Percentiles rank a stretch among this genome's conserved stretches.
Conservation (phyloP, 768 basidiomycete genomes). For the Tricholomella constricta region DNA sequence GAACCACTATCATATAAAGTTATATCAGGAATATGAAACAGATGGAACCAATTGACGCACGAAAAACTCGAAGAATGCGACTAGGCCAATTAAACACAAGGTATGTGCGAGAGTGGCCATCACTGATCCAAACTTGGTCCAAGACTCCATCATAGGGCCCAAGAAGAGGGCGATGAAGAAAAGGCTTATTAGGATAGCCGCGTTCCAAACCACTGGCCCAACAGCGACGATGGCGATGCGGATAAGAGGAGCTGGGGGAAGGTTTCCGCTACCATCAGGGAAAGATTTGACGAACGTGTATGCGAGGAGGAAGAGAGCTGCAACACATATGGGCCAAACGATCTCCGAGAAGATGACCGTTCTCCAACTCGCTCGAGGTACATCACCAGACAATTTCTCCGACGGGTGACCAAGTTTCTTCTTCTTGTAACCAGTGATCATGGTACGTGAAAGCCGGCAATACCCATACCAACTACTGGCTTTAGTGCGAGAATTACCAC, state of each 20-base stretch:
- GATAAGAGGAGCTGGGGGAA: slow-evolving; percentile 81
- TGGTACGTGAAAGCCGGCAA: slow-evolving; percentile 93
- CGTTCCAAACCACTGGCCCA: slow-evolving; percentile 96
- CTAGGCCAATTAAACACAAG: slow-evolving; percentile 74
- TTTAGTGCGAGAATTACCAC: slow-evolving; percentile 95
- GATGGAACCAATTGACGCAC: slow-evolving; percentile 52
- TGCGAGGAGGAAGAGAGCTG: slow-evolving; percentile 76
- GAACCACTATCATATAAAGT: slow-evolving; percentile 70
- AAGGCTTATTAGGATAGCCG: slow-evolving; percentile 76
- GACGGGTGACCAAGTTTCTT: slow-evolving; percentile 98
- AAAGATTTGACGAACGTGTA: slow-evolving; percentile 96
- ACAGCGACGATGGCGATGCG: slow-evolving; percentile 87
- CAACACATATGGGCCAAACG: slow-evolving; percentile 74
- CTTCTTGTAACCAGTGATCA: slow-evolving; percentile 99
- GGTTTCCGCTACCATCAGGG: slow-evolving; percentile 61
- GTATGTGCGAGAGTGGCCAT: slow-evolving; percentile 94
- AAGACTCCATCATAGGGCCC: slow-evolving; percentile 85
- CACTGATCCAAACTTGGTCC: slow-evolving; percentile 85
- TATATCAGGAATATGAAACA: slow-evolving; percentile 23
- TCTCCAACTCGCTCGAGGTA: slow-evolving; percentile 88
- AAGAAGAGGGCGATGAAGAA: slow-evolving; percentile 94
- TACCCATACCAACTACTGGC: slow-evolving; percentile 99
- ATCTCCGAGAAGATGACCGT: slow-evolving; percentile 85
- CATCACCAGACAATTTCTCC: slow-evolving; percentile 93
- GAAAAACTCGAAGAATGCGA: slow-evolving; percentile 96